Conservation (phyloP, 495 filamentous ascomycete genomes). For the Trypethelium eluteriae region DNA sequence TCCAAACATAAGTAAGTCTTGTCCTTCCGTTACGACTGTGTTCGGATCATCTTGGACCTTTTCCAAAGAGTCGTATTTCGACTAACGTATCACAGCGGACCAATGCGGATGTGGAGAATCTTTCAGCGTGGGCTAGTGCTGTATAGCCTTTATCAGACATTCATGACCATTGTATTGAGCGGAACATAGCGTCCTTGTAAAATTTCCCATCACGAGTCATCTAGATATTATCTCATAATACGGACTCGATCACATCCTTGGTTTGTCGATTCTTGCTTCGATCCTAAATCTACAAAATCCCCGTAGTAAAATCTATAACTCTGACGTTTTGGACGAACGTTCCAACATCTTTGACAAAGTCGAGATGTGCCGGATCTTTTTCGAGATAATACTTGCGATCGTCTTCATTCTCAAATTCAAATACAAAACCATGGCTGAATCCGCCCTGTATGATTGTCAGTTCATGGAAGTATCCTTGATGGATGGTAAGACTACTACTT, state of each 20-base stretch:
- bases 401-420: slow-evolving; percentile 49
- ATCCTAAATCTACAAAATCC: slow-evolving; percentile 15
- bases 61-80: slow-evolving; percentile 6
- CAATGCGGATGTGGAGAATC: slow-evolving; percentile 96
- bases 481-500: slow-evolving; percentile 40
- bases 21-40: slow-evolving; percentile 1
- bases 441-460: slow-evolving; percentile 38
- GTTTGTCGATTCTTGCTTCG: background rate
- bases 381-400: slow-evolving; percentile 36
- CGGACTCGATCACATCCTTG: no score
- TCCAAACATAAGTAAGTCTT: slow-evolving; percentile 88
- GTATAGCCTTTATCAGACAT: no score
- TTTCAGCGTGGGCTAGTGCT: slow-evolving; percentile 65
- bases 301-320: slow-evolving; percentile 40
- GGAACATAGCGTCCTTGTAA: background rate
- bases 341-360: slow-evolving; percentile 27
- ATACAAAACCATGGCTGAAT: slow-evolving; percentile 54
- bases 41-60: background rate
- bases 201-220: background rate
- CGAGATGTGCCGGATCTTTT: slow-evolving; percentile 37
- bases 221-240: no score
- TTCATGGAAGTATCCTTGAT: background rate
- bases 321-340: slow-evolving; percentile 31
- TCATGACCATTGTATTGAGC: background rate
- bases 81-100: slow-evolving; percentile 57